Evolutionary conservation across 73 alveolate genomes (phyloP), one percentile per base, ranked within the genome.

Genomic region (Loxodes magnus): DNA sequence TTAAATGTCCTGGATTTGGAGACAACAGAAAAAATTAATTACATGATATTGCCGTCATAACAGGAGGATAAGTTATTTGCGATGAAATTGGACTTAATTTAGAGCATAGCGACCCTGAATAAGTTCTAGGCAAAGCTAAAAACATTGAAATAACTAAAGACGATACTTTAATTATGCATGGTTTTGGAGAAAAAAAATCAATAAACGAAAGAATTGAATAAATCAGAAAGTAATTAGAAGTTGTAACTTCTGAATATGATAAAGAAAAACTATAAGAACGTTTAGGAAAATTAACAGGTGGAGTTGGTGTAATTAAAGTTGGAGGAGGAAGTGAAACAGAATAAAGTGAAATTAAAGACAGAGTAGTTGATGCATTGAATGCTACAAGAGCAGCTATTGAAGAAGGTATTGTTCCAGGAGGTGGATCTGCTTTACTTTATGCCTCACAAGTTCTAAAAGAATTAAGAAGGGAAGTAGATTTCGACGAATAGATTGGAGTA

Each of bases 321-420:
- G 99, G 99, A 28, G 99, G 98, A 21, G 82, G 93, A 23, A 69
- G 91, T 27, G 98, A 92, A 58, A 92, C 88, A 15, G 99, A 92
- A 64, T 97, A 89, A 2, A 77, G 85, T 15, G 99, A 92, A 65
- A 65, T 83, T 69, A 92, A 83, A 74, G 99, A 92, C 56, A 88
- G 99, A 69, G 71, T 92, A 36, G 77, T 88, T 55, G 99, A 92
- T 52, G 97, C 98, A 37, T 90, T 82, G 70, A 61, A 84, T 64
- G 98, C 98, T 61, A 91, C 98, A 51, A 83, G 90, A 65, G 98
- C 98, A 43, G 98, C 98, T 29, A 74, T 77, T 43, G 92, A 73
- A 49, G 97, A 89, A 43, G 98, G 98, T 53, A 91, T 91, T 54
- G 98, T 91, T 39, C 91, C 91, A 14, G 98, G 97, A 30, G 95